Conservation (phyloP, 345 rosid genomes). For the Populus nigra region DNA sequence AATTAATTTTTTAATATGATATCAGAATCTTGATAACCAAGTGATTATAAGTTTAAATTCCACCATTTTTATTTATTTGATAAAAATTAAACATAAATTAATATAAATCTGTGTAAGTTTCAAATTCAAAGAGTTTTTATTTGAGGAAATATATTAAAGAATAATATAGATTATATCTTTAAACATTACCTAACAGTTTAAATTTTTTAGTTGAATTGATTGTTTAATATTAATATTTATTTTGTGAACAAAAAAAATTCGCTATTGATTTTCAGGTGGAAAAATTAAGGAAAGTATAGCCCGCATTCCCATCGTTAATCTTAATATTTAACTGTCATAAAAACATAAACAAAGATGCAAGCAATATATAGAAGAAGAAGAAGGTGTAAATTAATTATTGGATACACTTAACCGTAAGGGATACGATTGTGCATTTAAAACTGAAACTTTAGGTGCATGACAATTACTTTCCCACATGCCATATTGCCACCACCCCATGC, state of each 20-base stretch:
- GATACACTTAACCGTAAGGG: neutral
- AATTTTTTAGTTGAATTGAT: too few species aligned
- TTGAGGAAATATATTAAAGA: accelerated
- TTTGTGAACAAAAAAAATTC: too few species aligned
- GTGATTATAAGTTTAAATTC: accelerated
- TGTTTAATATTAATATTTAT: neutral
- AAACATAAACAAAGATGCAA: neutral
- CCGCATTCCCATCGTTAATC: neutral
- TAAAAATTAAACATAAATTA: too few species aligned
- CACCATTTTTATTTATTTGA: too few species aligned
- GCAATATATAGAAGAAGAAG: neutral
- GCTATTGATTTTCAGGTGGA: too few species aligned
- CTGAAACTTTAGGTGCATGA: neutral
- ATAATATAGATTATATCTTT: too few species aligned
- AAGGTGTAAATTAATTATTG: neutral
- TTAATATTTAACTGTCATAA: too few species aligned
- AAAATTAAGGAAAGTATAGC: neutral
- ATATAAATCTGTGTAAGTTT: accelerated
- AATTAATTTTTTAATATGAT: too few species aligned
- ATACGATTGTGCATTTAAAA: neutral
- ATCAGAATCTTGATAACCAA: too few species aligned
- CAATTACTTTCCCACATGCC: neutral
- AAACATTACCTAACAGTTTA: accelerated
- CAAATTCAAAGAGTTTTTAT: accelerated
- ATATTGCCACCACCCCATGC: neutral